Base-by-base conservation (phyloP, 2,329 filamentous ascomycete species). In the Fusarium metavorans region DNA sequence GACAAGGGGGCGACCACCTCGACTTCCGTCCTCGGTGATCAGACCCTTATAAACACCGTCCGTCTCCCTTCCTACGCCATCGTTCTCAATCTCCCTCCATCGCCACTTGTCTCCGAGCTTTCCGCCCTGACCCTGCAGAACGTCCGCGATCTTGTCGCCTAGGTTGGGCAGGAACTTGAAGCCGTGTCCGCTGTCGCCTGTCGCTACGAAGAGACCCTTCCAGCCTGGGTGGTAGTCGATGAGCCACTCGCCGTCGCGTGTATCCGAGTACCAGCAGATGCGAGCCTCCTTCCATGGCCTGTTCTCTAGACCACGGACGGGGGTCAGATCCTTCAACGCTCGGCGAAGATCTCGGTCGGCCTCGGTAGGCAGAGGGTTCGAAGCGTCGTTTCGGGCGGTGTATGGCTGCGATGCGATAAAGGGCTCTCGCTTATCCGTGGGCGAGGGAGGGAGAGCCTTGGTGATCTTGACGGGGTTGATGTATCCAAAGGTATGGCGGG, bases 231-330 rank as follows among this genome's bases (percentile, higher is more conserved):
- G 92, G 81, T 92, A 91, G 78, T 92, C 89, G 70, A 94, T 87
- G 64, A 95, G 86, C 84, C 93, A 95, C 79, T 95, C 91, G 25
- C 90, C 92, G 20, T 89, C 90, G 9, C 90, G 87, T 76, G 93
- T 95, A 83, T 95, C 93, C 6, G 90, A 91, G 80, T 95, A 95
- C 93, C 93, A 95, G 84, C 93, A 95, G 63, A 94, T 83, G 27
- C 92, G 86, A 2, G 90, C 92, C 63, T 86, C 84, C 67, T 83
- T 83, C 84, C 93, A 94, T 2, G 90, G 88, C 30, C 92, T 85
- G 27, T 87, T 85, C 59, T 86, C 86, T 20, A 94, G 85, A 11
- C 86, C 85, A 8, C 83, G 83, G 70, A 87, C 79, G 1, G 93
- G 91, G 6, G 94, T 85, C 76, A 93, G 87, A 68, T 90, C 86